Evolutionary conservation across 2,329 filamentous ascomycete genomes (phyloP).

Genomic region (Pestalotiopsis sp.): DNA sequence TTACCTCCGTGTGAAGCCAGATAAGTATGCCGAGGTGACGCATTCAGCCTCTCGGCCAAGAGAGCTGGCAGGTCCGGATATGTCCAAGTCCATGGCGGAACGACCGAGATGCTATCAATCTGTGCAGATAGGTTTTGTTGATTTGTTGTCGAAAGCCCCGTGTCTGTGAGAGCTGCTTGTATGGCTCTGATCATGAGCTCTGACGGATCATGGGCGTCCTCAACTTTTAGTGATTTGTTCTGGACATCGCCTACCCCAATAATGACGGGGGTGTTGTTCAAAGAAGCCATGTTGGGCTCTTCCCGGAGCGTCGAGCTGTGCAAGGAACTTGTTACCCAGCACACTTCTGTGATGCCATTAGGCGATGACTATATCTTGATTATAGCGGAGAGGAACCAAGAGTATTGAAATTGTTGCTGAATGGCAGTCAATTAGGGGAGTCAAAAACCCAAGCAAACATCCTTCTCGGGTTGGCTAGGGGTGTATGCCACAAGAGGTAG

Average conservation of each 20-base stretch:
- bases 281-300: not conserved
- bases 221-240: constrained; percentile 54
- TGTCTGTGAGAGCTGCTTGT: constrained; percentile 52
- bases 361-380: no score
- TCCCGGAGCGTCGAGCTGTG: no score
- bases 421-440: no score
- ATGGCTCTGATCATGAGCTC: constrained; percentile 62
- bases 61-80: constrained; percentile 62
- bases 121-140: constrained; percentile 40
- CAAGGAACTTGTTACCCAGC: no score
- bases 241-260: constrained; percentile 66
- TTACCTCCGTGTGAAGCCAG: constrained; percentile 60
- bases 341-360: no score
- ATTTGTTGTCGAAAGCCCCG: constrained; percentile 17
- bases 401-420: no score
- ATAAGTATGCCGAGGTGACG: not conserved
- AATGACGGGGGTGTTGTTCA: constrained; percentile 51
- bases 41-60: constrained; percentile 48
- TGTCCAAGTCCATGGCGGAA: constrained; percentile 68
- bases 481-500: no score
- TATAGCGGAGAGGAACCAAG: no score
- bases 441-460: no score
- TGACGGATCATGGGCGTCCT: constrained; percentile 61
- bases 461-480: no score
- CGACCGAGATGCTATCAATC: constrained; percentile 63